These are phyloP conservation scores for Sanghuangporus sanghuang DNA, from an alignment of 1,284 basidiomycete genomes.

Conservation along the genomic window DNA sequence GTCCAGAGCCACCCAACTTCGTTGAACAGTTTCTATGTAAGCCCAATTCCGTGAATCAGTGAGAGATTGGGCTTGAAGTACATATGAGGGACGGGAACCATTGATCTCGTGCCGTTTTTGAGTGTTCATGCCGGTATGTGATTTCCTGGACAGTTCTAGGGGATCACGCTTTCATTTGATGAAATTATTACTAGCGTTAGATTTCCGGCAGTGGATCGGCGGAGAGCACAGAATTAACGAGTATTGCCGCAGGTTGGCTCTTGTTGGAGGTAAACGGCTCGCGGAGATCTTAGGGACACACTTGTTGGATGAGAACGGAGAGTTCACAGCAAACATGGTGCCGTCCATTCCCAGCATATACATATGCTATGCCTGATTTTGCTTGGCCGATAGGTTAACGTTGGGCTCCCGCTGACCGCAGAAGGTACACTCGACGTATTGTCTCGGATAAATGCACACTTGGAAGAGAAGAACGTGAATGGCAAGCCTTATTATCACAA, in stretches of 20 bases:
- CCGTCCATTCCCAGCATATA: neutral
- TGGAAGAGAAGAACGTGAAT: slow-evolving; percentile 40
- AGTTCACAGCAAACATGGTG: slow-evolving; percentile 71
- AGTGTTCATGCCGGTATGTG: slow-evolving; percentile 26
- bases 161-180: too few species aligned
- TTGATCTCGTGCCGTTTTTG: slow-evolving; percentile 51
- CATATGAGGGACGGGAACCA: slow-evolving; percentile 62
- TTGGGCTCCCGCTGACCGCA: slow-evolving; percentile 45
- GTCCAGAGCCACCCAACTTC: slow-evolving; percentile 38
- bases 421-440: slow-evolving; percentile 26
- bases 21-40: slow-evolving; percentile 56
- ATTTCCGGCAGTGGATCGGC: slow-evolving; percentile 77
- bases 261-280: slow-evolving; percentile 64
- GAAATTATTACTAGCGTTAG: slow-evolving; percentile 46
- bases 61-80: slow-evolving; percentile 16
- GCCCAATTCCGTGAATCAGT: slow-evolving; percentile 18
- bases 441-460: slow-evolving; percentile 33
- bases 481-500: slow-evolving; percentile 49
- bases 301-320: slow-evolving; percentile 58
- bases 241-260: slow-evolving; percentile 73
- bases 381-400: slow-evolving; percentile 41
- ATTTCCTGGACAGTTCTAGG: neutral
- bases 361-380: neutral
- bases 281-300: slow-evolving; percentile 61
- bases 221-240: slow-evolving; percentile 76